Conservation (phyloP, 768 basidiomycete species). For the Mycena belliarum region DNA sequence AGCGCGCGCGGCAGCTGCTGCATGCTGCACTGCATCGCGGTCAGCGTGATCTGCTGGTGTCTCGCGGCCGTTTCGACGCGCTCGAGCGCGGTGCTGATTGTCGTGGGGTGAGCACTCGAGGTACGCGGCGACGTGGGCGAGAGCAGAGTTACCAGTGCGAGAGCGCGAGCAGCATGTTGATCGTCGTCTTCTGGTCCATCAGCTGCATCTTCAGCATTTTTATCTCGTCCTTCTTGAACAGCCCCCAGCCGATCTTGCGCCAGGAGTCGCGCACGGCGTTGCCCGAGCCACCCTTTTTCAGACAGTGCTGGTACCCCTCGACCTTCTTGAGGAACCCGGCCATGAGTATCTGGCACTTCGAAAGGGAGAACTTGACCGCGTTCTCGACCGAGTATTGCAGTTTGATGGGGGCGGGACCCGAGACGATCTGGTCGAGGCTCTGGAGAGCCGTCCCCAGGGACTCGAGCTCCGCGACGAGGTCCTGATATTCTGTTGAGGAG, state of each 20-base stretch:
- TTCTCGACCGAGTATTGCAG: conserved; percentile 1
- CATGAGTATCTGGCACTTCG: not conserved
- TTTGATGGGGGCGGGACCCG: not conserved
- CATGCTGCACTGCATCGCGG: not conserved
- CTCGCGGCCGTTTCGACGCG: not conserved
- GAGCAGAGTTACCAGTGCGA: conserved; percentile 3
- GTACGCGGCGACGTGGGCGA: not conserved
- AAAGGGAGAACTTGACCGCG: not conserved
- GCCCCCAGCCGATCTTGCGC: conserved; percentile 4
- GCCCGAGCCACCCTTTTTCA: conserved; percentile 3
- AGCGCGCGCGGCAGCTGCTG: not conserved
- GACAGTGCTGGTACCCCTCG: not conserved
- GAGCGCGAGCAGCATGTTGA: not conserved
- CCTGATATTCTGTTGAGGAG: not conserved
- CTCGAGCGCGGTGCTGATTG: not conserved
- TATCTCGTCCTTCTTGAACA: conserved; percentile 1
- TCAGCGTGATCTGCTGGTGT: not conserved
- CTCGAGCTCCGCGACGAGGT: not conserved
- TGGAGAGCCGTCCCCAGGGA: not conserved
- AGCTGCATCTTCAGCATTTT: not conserved
- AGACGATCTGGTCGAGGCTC: not conserved
- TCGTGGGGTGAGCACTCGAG: not conserved
- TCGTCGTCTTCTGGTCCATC: not conserved
- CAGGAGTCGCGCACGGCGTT: not conserved
- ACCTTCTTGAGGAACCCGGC: not conserved